phyloP scores from a whole-genome alignment of 805 yeast genomes.

The Barnettozyma californica region DNA sequence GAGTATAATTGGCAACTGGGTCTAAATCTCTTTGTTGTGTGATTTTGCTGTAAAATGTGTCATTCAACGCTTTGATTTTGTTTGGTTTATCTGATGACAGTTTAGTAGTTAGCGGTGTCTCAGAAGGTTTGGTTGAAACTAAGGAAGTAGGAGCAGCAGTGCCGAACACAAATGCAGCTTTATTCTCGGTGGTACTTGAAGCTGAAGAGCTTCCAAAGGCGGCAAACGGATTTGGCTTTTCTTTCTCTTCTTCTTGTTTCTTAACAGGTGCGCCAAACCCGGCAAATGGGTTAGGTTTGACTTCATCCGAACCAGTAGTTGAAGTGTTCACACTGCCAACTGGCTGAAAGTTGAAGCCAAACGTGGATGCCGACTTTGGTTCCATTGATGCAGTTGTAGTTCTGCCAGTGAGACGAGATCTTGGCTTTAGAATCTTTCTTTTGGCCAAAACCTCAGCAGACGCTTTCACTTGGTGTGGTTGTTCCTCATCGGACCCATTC shows the following conservation, averaged over 20 bases:
- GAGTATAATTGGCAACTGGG: slow-evolving; percentile 50
- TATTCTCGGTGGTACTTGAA: slow-evolving; percentile 1
- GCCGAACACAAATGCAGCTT: slow-evolving; percentile 12
- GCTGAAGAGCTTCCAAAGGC: slow-evolving; percentile 5
- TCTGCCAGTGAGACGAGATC: slow-evolving; percentile 31
- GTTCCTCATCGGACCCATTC: slow-evolving; percentile 32
- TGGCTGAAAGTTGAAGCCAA: slow-evolving; percentile 9
- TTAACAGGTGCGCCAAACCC: slow-evolving; percentile 1
- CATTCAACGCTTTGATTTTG: slow-evolving; percentile 61
- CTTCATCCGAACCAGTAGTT: neutral
- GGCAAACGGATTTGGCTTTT: slow-evolving; percentile 13
- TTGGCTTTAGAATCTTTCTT: slow-evolving; percentile 64
- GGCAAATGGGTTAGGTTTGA: slow-evolving; percentile 14
- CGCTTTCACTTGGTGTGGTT: slow-evolving; percentile 39
- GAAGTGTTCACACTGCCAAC: neutral
- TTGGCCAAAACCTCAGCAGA: slow-evolving; percentile 56
- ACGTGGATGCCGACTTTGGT: slow-evolving; percentile 4
- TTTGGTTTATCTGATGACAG: slow-evolving; percentile 33
- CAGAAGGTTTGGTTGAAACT: slow-evolving; percentile 1
- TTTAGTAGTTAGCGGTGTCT: slow-evolving; percentile 10
- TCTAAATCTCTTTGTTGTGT: slow-evolving; percentile 35
- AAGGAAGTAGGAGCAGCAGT: slow-evolving; percentile 1
- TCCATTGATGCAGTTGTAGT: neutral
- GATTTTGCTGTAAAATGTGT: slow-evolving; percentile 48
- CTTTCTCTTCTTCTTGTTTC: neutral